phyloP scores from a whole-genome alignment of 1,284 basidiomycete species.

The Microbotryomycetes sp. region DNA sequence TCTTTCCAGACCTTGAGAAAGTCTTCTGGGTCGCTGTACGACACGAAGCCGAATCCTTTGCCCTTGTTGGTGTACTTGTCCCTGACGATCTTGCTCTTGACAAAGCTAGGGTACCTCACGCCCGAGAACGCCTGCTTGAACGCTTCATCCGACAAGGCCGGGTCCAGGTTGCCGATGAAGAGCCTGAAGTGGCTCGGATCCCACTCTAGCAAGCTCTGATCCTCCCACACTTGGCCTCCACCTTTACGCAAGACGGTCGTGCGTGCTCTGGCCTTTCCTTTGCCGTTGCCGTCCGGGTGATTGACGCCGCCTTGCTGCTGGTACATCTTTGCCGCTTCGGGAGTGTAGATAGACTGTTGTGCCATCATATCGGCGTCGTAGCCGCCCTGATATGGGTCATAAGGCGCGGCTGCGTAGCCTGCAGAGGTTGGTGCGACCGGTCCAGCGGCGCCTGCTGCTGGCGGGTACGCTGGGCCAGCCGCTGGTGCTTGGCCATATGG shows the following conservation, averaged over 20 bases:
- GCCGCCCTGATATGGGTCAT: background rate
- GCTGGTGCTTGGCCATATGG: too few relatives aligned
- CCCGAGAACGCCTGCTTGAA: conserved; percentile 52
- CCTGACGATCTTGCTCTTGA: conserved; percentile 88
- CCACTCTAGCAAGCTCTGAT: conserved; percentile 95
- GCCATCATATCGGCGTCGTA: conserved; percentile 27
- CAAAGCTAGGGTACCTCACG: conserved; percentile 76
- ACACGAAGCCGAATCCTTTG: conserved; percentile 87
- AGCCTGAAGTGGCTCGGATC: conserved; percentile 96
- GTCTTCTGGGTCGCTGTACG: conserved; percentile 97
- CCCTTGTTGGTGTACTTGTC: conserved; percentile 73
- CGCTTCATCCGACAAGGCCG: conserved; percentile 94
- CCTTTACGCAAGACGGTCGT: conserved; percentile 92
- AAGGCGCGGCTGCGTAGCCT: background rate
- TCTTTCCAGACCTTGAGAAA: conserved; percentile 99
- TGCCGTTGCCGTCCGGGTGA: conserved; percentile 48
- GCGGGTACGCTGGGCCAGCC: background rate
- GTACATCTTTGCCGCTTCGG: conserved; percentile 23
- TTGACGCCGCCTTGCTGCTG: background rate
- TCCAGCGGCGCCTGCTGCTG: background rate
- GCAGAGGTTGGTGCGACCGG: background rate
- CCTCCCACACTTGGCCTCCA: conserved; percentile 94
- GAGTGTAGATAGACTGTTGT: conserved; percentile 34
- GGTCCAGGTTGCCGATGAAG: conserved; percentile 96
- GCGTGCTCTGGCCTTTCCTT: conserved; percentile 66